Evolutionary conservation across 192 early-diverging fungal genomes (phyloP).

Genomic region (Dissophora globulifera): DNA sequence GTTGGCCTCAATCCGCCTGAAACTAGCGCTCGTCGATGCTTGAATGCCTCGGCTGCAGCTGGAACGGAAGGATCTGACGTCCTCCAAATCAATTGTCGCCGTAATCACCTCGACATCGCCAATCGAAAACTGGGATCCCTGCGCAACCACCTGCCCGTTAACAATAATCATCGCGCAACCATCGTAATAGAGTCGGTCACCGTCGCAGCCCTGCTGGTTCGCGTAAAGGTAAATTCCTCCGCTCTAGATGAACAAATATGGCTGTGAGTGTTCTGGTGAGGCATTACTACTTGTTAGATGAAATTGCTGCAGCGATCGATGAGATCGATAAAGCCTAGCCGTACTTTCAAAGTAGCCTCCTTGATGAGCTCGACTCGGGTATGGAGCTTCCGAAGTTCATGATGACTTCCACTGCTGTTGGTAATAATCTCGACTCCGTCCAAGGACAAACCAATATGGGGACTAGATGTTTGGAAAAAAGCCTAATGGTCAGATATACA

Average conservation of each 20-base stretch:
- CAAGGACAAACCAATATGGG: slow-evolving; percentile 92
- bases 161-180: slow-evolving; percentile 90
- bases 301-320: too few species aligned
- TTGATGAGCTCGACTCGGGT: slow-evolving; percentile 88
- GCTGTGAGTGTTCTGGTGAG: not conserved
- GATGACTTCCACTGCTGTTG: slow-evolving; percentile 97
- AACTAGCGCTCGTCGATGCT: slow-evolving; percentile 70
- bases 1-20: slow-evolving; percentile 71
- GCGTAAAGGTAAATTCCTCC: slow-evolving; percentile 97
- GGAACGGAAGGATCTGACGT: slow-evolving; percentile 84
- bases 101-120: slow-evolving; percentile 94
- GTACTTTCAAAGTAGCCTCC: slow-evolving; percentile 88
- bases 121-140: slow-evolving; percentile 92
- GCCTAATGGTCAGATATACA: too few species aligned
- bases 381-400: slow-evolving; percentile 93
- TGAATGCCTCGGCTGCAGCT: slow-evolving; percentile 84
- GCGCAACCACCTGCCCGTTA: slow-evolving; percentile 90
- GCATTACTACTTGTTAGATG: too few species aligned
- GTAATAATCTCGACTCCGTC: slow-evolving; percentile 97
- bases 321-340: too few species aligned
- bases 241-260: slow-evolving; percentile 54
- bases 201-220: slow-evolving; percentile 98
- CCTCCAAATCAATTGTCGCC: slow-evolving; percentile 92
- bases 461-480: slow-evolving; percentile 62
- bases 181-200: slow-evolving; percentile 98